These are phyloP conservation scores for Penicillium sp. DNA, from an alignment of 2,329 filamentous ascomycete genomes.

Conservation along the genomic window DNA sequence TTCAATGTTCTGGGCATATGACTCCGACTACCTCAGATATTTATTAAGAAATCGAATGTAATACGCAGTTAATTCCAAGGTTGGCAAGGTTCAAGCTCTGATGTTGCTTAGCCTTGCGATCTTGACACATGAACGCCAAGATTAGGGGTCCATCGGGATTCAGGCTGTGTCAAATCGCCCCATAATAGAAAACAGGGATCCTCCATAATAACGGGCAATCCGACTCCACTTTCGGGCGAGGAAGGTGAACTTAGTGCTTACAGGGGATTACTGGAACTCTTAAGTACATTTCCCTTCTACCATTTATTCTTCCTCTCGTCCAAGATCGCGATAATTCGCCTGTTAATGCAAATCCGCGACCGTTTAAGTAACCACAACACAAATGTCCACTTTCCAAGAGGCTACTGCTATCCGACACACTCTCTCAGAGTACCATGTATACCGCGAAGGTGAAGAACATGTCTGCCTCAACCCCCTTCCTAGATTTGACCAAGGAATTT, in stretches of 20 bases:
- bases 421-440: conserved; percentile 11
- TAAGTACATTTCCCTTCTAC: no score
- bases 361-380: neutral
- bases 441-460: conserved; percentile 6
- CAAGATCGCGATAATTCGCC: no score
- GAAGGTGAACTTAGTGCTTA: neutral
- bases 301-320: no score
- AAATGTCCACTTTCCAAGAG: conserved; percentile 8
- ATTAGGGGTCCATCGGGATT: neutral
- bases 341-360: neutral
- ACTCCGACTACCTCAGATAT: no score
- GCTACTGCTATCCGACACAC: neutral
- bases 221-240: neutral
- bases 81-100: no score
- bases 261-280: no score
- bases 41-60: no score
- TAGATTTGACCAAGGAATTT: conserved; percentile 4
- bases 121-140: neutral
- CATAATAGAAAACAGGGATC: neutral
- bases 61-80: no score
- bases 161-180: neutral
- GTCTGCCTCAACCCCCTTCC: conserved; percentile 10
- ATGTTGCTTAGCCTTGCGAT: neutral
- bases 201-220: neutral
- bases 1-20: no score